These are phyloP conservation scores for Saturnispora hagleri DNA, from an alignment of 805 yeast genomes.

Conservation along the genomic window DNA sequence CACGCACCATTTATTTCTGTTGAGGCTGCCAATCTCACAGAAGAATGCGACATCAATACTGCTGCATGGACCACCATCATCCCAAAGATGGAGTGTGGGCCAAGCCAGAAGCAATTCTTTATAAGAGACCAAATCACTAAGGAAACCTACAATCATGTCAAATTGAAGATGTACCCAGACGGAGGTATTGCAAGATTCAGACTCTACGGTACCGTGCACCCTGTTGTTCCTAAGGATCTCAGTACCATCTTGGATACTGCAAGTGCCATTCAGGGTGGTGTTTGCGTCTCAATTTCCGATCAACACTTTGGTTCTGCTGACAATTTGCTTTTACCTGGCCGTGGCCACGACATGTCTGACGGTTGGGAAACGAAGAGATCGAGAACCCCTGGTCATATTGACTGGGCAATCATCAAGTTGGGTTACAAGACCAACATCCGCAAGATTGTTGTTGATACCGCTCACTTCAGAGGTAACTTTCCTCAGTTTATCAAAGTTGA, in stretches of 20 bases:
- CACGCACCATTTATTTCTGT: conserved; percentile 88
- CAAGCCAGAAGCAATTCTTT: conserved; percentile 79
- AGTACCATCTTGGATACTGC: conserved; percentile 60
- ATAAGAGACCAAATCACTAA: conserved; percentile 50
- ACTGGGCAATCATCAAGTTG: conserved; percentile 81
- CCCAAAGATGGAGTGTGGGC: conserved; percentile 74
- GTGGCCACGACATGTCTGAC: conserved; percentile 94
- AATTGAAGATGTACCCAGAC: conserved; percentile 91
- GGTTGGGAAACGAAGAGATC: conserved; percentile 98
- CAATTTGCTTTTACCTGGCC: conserved; percentile 82
- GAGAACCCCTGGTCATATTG: conserved; percentile 72
- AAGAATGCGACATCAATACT: conserved; percentile 25
- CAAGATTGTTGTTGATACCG: conserved; percentile 74
- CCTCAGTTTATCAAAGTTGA: conserved; percentile 75
- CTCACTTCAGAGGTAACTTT: conserved; percentile 89
- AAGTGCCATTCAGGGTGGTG: conserved; percentile 79
- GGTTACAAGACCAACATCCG: conserved; percentile 56
- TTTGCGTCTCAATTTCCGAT: conserved; percentile 73
- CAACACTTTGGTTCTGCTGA: conserved; percentile 93
- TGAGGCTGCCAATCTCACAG: conserved; percentile 48
- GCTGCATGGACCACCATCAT: conserved; percentile 66
- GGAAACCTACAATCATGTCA: conserved; percentile 62
- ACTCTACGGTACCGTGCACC: conserved; percentile 73
- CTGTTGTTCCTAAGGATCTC: conserved; percentile 48
- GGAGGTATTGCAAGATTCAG: conserved; percentile 97